Conservation (phyloP, 768 basidiomycete species). For the Strobilomyces dryophilus region DNA sequence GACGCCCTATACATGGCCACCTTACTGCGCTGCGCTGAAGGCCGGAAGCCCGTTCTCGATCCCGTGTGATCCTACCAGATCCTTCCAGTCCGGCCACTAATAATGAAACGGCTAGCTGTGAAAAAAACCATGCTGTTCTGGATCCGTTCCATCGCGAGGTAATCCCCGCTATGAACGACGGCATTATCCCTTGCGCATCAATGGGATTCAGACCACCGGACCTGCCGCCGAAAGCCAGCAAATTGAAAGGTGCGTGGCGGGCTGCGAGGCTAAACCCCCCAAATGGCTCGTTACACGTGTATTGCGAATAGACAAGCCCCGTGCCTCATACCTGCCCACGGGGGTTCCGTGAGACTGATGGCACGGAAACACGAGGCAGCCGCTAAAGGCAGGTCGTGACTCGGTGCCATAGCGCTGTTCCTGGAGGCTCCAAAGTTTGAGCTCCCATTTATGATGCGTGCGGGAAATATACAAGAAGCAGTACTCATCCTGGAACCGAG, state of each 20-base stretch:
- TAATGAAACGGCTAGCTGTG: constrained; percentile 13
- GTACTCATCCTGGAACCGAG: constrained; percentile 15
- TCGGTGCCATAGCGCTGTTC: constrained; percentile 2
- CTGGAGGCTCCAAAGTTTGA: background rate
- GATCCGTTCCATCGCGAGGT: constrained; percentile 8
- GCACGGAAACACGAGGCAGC: constrained; percentile 28
- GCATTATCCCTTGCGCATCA: background rate
- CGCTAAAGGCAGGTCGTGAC: constrained; percentile 6
- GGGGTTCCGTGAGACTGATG: constrained; percentile 15
- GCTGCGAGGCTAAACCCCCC: constrained; percentile 9
- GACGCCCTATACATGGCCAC: constrained; percentile 10
- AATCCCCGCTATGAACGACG: constrained; percentile 4
- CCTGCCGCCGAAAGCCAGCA: background rate
- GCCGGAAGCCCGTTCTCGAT: constrained; percentile 12
- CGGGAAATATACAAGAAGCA: constrained; percentile 4
- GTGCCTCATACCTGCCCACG: constrained; percentile 13
- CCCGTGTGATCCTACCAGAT: constrained; percentile 24
- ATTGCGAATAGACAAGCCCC: constrained; percentile 14
- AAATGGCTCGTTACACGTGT: constrained; percentile 20
- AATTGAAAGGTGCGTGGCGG: constrained; percentile 1
- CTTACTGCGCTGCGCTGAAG: constrained; percentile 18
- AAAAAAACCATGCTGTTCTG: constrained; percentile 7
- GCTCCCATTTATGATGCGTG: constrained; percentile 6
- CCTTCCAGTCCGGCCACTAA: constrained; percentile 3
- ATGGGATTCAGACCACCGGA: background rate